Conservation (phyloP, 768 basidiomycete species). For the Suillus luteus region DNA sequence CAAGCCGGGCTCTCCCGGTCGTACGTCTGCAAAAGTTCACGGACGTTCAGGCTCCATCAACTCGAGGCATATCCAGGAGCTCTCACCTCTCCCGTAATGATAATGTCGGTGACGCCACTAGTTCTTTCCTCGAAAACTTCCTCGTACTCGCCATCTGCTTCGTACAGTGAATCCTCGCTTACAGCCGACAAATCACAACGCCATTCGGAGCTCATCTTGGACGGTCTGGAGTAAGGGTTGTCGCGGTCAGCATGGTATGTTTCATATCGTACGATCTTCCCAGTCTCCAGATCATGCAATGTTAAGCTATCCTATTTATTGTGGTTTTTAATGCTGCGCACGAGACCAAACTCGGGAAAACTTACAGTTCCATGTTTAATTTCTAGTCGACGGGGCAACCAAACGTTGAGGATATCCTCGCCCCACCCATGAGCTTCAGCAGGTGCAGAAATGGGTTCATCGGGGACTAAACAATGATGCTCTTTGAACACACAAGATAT, state of each 20-base stretch:
- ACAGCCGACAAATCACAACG: constrained; percentile 19
- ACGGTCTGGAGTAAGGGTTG: constrained; percentile 37
- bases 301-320: constrained; percentile 42
- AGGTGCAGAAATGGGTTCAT: constrained; percentile 39
- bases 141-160: constrained; percentile 41
- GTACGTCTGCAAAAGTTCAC: constrained; percentile 36
- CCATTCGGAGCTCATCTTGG: constrained; percentile 25
- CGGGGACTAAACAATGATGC: constrained; percentile 46
- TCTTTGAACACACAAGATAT: constrained; percentile 46
- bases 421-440: constrained; percentile 35
- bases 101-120: constrained; percentile 51
- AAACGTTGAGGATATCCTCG: constrained; percentile 50
- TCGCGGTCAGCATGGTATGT: constrained; percentile 42
- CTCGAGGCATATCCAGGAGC: not conserved
- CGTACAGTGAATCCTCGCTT: constrained; percentile 14
- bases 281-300: constrained; percentile 43
- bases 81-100: constrained; percentile 53
- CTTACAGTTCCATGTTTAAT: constrained; percentile 39
- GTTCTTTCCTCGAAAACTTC: constrained; percentile 39
- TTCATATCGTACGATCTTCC: constrained; percentile 45
- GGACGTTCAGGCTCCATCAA: not conserved
- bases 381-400: constrained; percentile 43
- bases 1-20: constrained; percentile 49
- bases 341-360: constrained; percentile 7
- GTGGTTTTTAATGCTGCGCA: not conserved